phyloP scores from a whole-genome alignment of 1,284 basidiomycete species.

The Malassezia cuniculi region DNA sequence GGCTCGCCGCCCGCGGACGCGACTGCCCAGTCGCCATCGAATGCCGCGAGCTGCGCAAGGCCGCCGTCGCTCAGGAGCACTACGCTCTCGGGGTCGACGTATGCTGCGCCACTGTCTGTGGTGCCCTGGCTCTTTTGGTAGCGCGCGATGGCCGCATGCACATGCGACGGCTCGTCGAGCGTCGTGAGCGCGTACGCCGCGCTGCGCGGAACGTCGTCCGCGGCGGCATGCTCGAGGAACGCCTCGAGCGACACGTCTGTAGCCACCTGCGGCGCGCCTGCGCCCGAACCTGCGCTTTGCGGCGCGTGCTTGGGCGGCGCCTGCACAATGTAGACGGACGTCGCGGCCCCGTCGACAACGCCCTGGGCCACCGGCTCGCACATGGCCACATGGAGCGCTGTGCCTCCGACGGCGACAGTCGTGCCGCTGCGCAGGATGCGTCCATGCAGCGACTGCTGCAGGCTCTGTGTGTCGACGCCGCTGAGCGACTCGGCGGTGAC shows the following conservation, averaged over 20 bases:
- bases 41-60: conserved; percentile 60
- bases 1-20: conserved; percentile 8
- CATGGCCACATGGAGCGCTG: conserved; percentile 17
- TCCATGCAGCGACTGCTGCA: conserved; percentile 16
- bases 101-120: conserved; percentile 1
- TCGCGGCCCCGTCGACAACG: conserved; percentile 13
- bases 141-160: conserved; percentile 15
- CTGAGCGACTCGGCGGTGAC: conserved; percentile 16
- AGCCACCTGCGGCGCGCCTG: conserved; percentile 16
- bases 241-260: conserved; percentile 25
- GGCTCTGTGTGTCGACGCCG: conserved; percentile 7
- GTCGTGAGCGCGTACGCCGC: no score
- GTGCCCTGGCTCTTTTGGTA: conserved; percentile 16
- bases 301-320: conserved; percentile 4
- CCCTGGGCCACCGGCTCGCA: conserved; percentile 36
- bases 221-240: conserved; percentile 27
- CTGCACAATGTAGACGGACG: conserved; percentile 23
- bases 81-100: conserved; percentile 30
- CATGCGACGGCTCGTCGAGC: conserved; percentile 1
- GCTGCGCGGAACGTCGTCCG: conserved; percentile 23
- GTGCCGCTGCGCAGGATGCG: conserved; percentile 24
- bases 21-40: conserved; percentile 77
- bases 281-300: no score
- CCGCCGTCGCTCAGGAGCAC: conserved; percentile 47
- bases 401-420: conserved; percentile 4